Conservation (phyloP, 2,329 filamentous ascomycete genomes). For the Paecilomyces variotii region DNA sequence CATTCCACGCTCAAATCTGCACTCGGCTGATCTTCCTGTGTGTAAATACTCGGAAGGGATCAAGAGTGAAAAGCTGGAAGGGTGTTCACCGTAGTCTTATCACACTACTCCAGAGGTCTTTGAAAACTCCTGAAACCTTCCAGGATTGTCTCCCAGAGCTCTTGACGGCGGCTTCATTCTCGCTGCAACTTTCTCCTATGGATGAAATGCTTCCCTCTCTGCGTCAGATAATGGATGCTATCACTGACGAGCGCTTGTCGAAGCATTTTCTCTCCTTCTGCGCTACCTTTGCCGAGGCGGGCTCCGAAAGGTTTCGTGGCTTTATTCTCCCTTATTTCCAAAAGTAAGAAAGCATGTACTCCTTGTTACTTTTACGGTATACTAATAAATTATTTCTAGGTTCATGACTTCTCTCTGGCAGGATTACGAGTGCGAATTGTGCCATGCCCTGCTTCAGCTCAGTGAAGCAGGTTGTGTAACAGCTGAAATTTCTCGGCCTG, state of each 20-base stretch:
- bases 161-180: slow-evolving; percentile 49
- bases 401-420: slow-evolving; percentile 70
- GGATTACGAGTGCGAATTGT: slow-evolving; percentile 59
- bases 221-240: slow-evolving; percentile 53
- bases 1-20: slow-evolving; percentile 33
- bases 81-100: slow-evolving; percentile 51
- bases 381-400: slow-evolving; percentile 31
- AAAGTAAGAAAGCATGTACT: slow-evolving; percentile 43
- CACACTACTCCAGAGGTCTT: slow-evolving; percentile 41
- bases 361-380: slow-evolving; percentile 4
- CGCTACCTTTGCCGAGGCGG: slow-evolving; percentile 67
- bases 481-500: slow-evolving; percentile 32
- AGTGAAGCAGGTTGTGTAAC: slow-evolving; percentile 44
- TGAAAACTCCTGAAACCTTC: slow-evolving; percentile 15
- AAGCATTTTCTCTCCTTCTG: slow-evolving; percentile 78
- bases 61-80: slow-evolving; percentile 65
- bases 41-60: slow-evolving; percentile 69
- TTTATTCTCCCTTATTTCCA: slow-evolving; percentile 77
- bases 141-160: slow-evolving; percentile 24
- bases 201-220: slow-evolving; percentile 68
- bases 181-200: slow-evolving; percentile 69
- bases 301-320: slow-evolving; percentile 64
- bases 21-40: slow-evolving; percentile 51
- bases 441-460: slow-evolving; percentile 59
- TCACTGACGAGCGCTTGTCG: slow-evolving; percentile 60